These are phyloP conservation scores for Vicia villosa DNA, from an alignment of 306 rosid genomes.

Conservation along the genomic window DNA sequence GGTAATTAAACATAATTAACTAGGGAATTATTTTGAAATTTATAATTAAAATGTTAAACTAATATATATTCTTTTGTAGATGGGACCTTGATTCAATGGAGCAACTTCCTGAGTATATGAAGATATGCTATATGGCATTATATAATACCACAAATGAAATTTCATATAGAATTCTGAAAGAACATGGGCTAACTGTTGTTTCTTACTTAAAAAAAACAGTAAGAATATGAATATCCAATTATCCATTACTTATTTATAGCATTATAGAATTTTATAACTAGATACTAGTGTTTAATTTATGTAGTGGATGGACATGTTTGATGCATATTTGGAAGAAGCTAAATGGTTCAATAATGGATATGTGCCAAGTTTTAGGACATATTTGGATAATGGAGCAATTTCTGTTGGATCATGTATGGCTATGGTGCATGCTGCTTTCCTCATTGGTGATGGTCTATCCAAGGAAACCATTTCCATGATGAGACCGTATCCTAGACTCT, in stretches of 20 bases:
- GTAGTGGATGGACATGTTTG: slow-evolving; percentile 55
- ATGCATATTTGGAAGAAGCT: slow-evolving; percentile 53
- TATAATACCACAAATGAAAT: slow-evolving; percentile 51
- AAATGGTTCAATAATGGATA: slow-evolving; percentile 45
- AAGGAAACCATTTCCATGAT: slow-evolving; percentile 39
- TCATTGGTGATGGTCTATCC: slow-evolving; percentile 40
- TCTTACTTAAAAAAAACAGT: slow-evolving; percentile 44
- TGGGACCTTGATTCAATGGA: slow-evolving; percentile 57
- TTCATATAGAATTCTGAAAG: slow-evolving; percentile 43
- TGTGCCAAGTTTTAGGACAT: slow-evolving; percentile 37
- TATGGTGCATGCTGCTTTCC: slow-evolving; percentile 46
- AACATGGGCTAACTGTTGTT: slow-evolving; percentile 37
- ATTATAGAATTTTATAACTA: neutral
- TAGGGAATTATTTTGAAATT: no score
- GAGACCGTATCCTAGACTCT: slow-evolving; percentile 48
- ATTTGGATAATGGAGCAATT: slow-evolving; percentile 48
- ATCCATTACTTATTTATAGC: neutral
- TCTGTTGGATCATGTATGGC: slow-evolving; percentile 58
- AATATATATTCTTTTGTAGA: slow-evolving; percentile 16
- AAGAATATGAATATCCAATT: neutral
- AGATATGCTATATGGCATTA: slow-evolving; percentile 52
- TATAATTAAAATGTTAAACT: no score
- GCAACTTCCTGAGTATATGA: slow-evolving; percentile 48
- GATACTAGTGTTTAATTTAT: neutral
- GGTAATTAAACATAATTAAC: slow-evolving; percentile 28